Evolutionary conservation across 805 yeast genomes (phyloP).

Genomic region (Yueomyces sp.): DNA sequence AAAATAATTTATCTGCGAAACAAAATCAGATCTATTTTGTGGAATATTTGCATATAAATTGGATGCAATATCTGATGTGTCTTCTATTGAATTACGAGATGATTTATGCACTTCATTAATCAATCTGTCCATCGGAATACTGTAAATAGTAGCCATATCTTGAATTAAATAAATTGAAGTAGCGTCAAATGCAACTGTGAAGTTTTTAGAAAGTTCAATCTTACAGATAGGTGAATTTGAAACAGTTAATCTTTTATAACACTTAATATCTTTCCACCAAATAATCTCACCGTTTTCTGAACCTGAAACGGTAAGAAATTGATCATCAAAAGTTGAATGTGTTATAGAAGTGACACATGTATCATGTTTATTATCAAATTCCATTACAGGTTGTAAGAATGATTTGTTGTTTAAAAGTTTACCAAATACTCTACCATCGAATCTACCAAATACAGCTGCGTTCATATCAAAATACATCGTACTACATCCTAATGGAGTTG

Average conservation of each 20-base stretch:
- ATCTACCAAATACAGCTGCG: constrained; percentile 25
- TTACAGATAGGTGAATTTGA: constrained; percentile 13
- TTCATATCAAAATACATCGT: constrained; percentile 23
- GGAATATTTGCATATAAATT: background rate
- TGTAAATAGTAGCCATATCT: constrained; percentile 10
- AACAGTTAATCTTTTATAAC: constrained; percentile 6
- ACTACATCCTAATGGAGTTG: constrained; percentile 26
- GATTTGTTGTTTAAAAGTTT: constrained; percentile 23
- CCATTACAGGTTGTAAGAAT: constrained; percentile 21
- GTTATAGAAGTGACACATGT: constrained; percentile 22
- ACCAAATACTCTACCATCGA: constrained; percentile 24
- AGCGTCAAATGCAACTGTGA: constrained; percentile 15
- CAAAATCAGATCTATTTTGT: too few relatives aligned
- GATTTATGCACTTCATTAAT: background rate
- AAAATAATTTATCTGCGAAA: constrained; percentile 9
- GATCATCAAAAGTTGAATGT: constrained; percentile 11
- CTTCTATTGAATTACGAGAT: background rate
- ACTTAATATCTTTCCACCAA: constrained; percentile 24
- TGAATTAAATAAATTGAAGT: constrained; percentile 13
- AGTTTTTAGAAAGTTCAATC: constrained; percentile 11
- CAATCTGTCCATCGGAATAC: constrained; percentile 8
- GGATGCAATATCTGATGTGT: background rate
- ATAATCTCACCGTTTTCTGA: constrained; percentile 21
- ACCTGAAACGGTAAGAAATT: constrained; percentile 17
- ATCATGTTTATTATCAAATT: constrained; percentile 17